phyloP scores from a whole-genome alignment of 1,284 basidiomycete species.

The Naganishia sp. region DNA sequence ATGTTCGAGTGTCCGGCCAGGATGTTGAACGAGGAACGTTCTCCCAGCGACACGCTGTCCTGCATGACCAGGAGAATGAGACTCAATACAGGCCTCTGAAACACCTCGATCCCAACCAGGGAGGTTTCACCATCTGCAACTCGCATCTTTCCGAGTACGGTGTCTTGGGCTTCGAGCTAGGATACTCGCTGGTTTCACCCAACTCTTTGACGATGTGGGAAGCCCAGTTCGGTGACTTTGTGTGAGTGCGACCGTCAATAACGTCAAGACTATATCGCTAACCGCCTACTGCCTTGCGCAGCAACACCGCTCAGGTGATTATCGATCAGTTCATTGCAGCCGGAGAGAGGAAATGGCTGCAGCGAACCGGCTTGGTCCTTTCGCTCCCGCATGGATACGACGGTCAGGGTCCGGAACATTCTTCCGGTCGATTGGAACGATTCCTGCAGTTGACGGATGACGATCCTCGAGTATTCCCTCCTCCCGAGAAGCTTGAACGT shows the following conservation, averaged over 20 bases:
- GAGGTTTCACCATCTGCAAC: slow-evolving; percentile 92
- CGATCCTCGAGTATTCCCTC: slow-evolving; percentile 89
- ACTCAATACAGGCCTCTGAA: slow-evolving; percentile 86
- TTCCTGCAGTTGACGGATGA: slow-evolving; percentile 99
- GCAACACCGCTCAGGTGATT: slow-evolving; percentile 92
- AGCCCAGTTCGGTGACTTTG: slow-evolving; percentile 98
- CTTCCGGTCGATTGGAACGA: slow-evolving; percentile 90
- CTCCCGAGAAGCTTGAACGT: slow-evolving; percentile 82
- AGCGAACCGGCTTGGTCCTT: slow-evolving; percentile 89
- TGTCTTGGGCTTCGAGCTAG: slow-evolving; percentile 94
- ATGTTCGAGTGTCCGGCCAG: slow-evolving; percentile 95
- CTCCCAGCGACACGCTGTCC: slow-evolving; percentile 96
- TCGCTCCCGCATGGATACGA: slow-evolving; percentile 96
- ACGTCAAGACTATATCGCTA: neutral
- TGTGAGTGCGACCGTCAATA: slow-evolving; percentile 44
- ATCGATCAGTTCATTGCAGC: slow-evolving; percentile 99
- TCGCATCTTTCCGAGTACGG: slow-evolving; percentile 97
- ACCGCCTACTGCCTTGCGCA: slow-evolving; percentile 7
- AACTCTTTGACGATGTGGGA: slow-evolving; percentile 96
- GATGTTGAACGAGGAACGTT: slow-evolving; percentile 99
- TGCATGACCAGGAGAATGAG: slow-evolving; percentile 95
- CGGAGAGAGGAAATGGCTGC: slow-evolving; percentile 97
- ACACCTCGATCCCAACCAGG: slow-evolving; percentile 83
- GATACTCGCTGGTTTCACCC: slow-evolving; percentile 97
- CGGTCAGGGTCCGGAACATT: slow-evolving; percentile 98